These are phyloP conservation scores for Epichloe elymi DNA, from an alignment of 2,329 filamentous ascomycete species.

Conservation along the genomic window DNA sequence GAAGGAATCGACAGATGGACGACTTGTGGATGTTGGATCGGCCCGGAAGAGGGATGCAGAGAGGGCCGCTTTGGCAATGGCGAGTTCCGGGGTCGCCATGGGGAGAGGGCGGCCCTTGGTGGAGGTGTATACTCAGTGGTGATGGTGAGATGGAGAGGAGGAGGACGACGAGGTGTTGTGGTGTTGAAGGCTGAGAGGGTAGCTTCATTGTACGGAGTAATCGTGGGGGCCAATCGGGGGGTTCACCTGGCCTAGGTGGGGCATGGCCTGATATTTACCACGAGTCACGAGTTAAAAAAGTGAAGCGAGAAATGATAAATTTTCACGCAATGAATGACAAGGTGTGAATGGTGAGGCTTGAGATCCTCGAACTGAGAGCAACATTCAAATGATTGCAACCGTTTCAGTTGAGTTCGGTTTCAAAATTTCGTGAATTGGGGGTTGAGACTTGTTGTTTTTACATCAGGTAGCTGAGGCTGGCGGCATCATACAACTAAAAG, in stretches of 20 bases:
- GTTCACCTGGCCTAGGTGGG: not conserved
- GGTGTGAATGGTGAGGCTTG: too few species aligned
- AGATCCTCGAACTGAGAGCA: too few species aligned
- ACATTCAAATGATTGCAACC: too few species aligned
- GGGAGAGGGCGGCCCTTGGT: constrained; percentile 2
- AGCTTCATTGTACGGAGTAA: not conserved
- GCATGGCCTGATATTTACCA: not conserved
- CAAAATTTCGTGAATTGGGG: too few species aligned
- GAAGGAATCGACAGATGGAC: constrained; percentile 57
- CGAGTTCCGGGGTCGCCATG: constrained; percentile 58
- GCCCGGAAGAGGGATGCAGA: constrained; percentile 59
- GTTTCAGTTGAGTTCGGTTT: too few species aligned
- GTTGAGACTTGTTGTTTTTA: not conserved
- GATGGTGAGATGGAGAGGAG: not conserved
- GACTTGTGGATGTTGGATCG: constrained; percentile 56
- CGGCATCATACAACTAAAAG: too few species aligned
- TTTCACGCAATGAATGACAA: not conserved
- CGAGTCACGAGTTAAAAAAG: not conserved
- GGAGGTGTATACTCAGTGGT: not conserved
- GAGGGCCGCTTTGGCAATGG: constrained; percentile 69
- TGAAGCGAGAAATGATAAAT: not conserved
- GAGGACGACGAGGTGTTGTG: not conserved
- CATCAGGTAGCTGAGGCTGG: not conserved
- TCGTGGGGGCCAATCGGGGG: not conserved
- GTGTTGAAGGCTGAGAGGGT: not conserved